Base-by-base conservation (phyloP, 106 monocot genomes). In the Chionographis japonica region DNA sequence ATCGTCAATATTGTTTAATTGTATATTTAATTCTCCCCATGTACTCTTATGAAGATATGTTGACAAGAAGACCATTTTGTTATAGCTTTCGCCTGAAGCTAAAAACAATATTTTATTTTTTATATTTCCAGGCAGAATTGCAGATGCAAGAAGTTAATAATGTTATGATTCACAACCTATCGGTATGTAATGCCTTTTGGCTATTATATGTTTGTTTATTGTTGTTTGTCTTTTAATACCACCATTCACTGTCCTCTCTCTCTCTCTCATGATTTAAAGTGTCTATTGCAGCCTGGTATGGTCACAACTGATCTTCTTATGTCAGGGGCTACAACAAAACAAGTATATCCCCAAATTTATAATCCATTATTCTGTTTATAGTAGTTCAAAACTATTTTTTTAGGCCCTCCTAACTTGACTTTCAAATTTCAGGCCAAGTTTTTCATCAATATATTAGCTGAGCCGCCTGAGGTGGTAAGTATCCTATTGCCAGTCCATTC, bases 291-390 rank as follows among this genome's bases (percentile, higher is more conserved):
- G 97, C 97, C 97, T 74, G 97, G 97, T 58, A 97, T 97, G 97
- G 97, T 92, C 20, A 92, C 87, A 41, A 97, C 97, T 6, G 97
- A 97, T 90, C 89, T 97, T 78, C 95, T 97, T 56, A 97, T 97
- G 97, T 92, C 91, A 18, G 97, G 92, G 9, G 97, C 89, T 55
- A 86, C 65, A 54, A 92, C 97, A 49, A 97, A 97, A 77, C 97
- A 97, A 71, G 95, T 97, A 82, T 14, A 50, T 7, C 12, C 37
- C 16, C 4, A 46, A 11, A 63, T 16, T 16, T 36, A 35, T 18
- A 20, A 1, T 55, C 11, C 35, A 4, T n/a, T 10, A 5, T 58
- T 71, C 8, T 55, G 37, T 59, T 60, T 60, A 12, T 39, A 68
- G 12, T n/a, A n/a, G n/a, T n/a, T n/a, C n/a, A n/a, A n/a, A n/a